Evolutionary conservation across 2,329 filamentous ascomycete species (phyloP), one percentile per base, ranked within the genome.

Genomic region (Celoporthe dispersa): DNA sequence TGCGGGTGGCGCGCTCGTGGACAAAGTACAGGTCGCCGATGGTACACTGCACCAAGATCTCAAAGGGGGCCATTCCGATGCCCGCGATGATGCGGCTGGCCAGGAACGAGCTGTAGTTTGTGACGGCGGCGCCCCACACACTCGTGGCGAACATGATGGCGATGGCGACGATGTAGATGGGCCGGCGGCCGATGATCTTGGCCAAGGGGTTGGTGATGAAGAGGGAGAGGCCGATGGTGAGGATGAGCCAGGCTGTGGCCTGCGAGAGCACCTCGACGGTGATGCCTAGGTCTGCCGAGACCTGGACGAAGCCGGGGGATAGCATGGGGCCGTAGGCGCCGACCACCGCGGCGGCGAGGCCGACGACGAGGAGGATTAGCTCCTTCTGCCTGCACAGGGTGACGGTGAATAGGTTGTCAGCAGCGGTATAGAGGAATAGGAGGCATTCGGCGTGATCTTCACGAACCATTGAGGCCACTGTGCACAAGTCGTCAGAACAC

Each of bases 281-380:
- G 70, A 86, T 83, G 64, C 79, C 73, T 5, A 86, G 79, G 51
- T 82, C 77, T 5, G 75, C 76, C 0, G 84, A 78, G 53, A 87
- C 82, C 48, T 81, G 77, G 31, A 84, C 80, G 70, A 86, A 85
- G 2, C 84, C 84, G 2, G 84, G 84, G 1, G 80, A 81, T 5
- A 86, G 80, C 84, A 86, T 86, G 0, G 84, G 84, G 1, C 84
- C 84, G 70, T 84, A 86, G 1, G 84, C 84, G 44, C 84, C 84
- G 3, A 85, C 83, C 0, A 86, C 81, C 8, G 80, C 81, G 1
- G 84, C 83, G 0, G 81, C 80, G 62, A 85, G 78, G 41, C 81
- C 80, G 4, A 83, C 81, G 72, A 85, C 82, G 68, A 82, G 75
- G 35, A 85, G 79, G 48, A 84, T 79, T 11, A 80, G 67, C 73